Percentiles rank a stretch among this genome's conserved stretches.
These are phyloP conservation scores for Zymoseptoria crescenta DNA, from an alignment of 2,329 filamentous ascomycete species.

Conservation along the genomic window DNA sequence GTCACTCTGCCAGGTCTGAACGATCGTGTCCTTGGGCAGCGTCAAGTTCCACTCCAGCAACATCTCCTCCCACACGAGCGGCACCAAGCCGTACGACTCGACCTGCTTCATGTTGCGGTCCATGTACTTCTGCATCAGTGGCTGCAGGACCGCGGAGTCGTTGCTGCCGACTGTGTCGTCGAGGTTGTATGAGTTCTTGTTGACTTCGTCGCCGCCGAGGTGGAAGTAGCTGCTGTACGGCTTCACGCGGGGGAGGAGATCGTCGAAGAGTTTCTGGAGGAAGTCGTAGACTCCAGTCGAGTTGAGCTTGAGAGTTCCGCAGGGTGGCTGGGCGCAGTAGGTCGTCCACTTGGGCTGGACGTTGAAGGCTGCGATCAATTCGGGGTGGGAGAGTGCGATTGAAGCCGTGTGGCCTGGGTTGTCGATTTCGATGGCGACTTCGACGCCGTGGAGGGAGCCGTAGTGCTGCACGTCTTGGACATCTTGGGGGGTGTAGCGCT, in stretches of 20 bases:
- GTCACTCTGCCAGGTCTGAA: constrained; percentile 70
- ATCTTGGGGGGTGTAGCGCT: constrained; percentile 61
- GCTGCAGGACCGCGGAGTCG: constrained; percentile 55
- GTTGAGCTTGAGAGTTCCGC: constrained; percentile 67
- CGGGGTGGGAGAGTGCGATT: constrained; percentile 59
- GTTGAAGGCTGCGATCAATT: constrained; percentile 60
- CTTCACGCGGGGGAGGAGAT: constrained; percentile 63
- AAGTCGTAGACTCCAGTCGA: constrained; percentile 62
- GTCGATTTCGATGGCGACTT: constrained; percentile 69
- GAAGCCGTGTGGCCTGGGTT: constrained; percentile 71
- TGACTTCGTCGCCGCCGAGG: constrained; percentile 81
- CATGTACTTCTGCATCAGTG: constrained; percentile 71
- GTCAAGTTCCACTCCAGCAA: constrained; percentile 69
- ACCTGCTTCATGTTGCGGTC: constrained; percentile 61
- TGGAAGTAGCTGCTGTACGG: constrained; percentile 72
- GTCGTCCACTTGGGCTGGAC: constrained; percentile 45
- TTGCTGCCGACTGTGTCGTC: constrained; percentile 67
- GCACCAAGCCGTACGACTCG: constrained; percentile 53
- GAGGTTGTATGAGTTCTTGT: constrained; percentile 63
- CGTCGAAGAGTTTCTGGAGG: constrained; percentile 63
- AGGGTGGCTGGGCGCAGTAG: constrained; percentile 49
- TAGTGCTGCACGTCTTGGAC: constrained; percentile 62
- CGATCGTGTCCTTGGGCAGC: constrained; percentile 60
- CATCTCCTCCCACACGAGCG: constrained; percentile 87
- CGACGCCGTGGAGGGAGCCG: constrained; percentile 59